phyloP scores from a whole-genome alignment of 371 early-diverging fungal genomes.

The Mortierella sp. region DNA sequence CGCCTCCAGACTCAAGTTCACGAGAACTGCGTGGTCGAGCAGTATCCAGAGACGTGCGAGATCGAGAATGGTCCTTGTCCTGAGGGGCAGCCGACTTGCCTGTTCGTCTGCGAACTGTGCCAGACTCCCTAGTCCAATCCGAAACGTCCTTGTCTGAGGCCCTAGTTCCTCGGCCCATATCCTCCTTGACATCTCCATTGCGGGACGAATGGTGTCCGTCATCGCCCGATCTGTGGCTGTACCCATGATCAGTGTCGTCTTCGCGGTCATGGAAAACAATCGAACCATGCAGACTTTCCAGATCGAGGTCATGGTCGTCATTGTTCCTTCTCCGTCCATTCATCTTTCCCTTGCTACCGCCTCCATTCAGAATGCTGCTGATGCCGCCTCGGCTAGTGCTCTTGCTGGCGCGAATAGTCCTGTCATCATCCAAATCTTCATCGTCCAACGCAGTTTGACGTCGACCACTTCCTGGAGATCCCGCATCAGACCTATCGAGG shows the following conservation, averaged over 20 bases:
- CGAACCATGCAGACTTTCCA: conserved; percentile 53
- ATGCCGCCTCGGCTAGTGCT: conserved; percentile 25
- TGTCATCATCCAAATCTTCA: conserved; percentile 33
- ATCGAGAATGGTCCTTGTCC: background rate
- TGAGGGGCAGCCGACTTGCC: background rate
- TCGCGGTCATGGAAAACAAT: conserved; percentile 38
- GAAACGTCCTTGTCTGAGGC: background rate
- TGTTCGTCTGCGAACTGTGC: conserved; percentile 23
- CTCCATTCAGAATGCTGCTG: conserved; percentile 17
- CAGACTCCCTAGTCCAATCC: conserved; percentile 17
- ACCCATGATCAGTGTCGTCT: conserved; percentile 6
- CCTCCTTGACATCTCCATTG: background rate
- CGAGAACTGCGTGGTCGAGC: background rate
- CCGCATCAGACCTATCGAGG: background rate
- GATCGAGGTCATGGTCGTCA: conserved; percentile 45
- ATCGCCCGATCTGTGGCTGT: background rate
- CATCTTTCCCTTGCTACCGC: conserved; percentile 6
- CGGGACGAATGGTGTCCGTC: background rate
- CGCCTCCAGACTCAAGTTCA: background rate
- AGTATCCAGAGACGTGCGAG: conserved; percentile 6
- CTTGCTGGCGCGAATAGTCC: conserved; percentile 52
- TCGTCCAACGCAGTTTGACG: background rate
- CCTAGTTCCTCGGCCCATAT: background rate
- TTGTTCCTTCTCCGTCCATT: background rate
- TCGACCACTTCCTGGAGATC: background rate